Evolutionary conservation across 2,329 filamentous ascomycete genomes (phyloP).

Genomic region (Neurospora sp.): DNA sequence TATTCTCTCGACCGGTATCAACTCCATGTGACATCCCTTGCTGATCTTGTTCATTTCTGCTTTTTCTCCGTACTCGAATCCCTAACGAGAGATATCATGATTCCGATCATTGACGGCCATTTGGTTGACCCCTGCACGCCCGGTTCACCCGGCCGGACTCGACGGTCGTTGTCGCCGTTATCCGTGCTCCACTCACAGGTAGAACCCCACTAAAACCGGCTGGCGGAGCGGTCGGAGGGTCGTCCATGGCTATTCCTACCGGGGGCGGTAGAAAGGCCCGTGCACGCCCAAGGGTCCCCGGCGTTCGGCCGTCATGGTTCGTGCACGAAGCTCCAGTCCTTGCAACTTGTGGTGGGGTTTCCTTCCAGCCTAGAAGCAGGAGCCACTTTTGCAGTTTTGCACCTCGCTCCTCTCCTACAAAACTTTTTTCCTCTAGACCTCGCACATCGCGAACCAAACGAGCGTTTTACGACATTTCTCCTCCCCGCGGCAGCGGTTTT

Average conservation of each 20-base stretch:
- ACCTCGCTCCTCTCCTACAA: background rate
- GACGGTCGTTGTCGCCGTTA: background rate
- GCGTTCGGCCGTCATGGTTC: background rate
- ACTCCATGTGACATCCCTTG: background rate
- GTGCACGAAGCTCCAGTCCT: background rate
- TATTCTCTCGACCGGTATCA: background rate
- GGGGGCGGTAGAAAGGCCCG: too few species aligned
- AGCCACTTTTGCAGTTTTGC: background rate
- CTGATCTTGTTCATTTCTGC: background rate
- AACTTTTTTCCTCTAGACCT: background rate
- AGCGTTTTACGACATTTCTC: background rate
- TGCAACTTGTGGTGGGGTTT: background rate
- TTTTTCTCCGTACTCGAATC: background rate
- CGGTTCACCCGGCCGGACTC: background rate
- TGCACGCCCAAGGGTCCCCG: background rate
- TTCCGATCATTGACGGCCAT: background rate
- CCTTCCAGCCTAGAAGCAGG: background rate
- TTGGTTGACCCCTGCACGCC: background rate
- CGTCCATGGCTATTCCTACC: too few species aligned
- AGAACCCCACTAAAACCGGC: background rate
- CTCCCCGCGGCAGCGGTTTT: background rate
- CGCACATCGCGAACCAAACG: background rate
- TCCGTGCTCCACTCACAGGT: background rate
- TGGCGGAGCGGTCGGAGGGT: background rate
- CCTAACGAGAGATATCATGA: background rate